phyloP scores from a whole-genome alignment of 176 grass and related monocot species.

The Hyparrhenia diplandra region DNA sequence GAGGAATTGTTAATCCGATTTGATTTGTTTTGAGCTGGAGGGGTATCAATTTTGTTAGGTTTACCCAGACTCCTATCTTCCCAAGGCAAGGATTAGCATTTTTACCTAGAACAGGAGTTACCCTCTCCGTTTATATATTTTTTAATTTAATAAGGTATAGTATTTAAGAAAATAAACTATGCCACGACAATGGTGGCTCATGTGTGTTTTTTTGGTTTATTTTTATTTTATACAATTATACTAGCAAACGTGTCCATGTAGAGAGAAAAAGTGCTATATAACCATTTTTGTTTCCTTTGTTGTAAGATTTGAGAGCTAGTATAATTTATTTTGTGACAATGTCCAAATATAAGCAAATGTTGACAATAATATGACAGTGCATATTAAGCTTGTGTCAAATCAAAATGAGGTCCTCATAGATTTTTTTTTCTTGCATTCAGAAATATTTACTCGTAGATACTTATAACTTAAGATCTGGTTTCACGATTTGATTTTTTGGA shows the following conservation, averaged over 20 bases:
- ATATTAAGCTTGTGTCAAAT: background rate
- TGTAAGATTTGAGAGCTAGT: background rate
- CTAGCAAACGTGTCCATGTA: background rate
- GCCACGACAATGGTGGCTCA: too few species aligned
- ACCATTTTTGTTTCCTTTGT: background rate
- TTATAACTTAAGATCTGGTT: too few species aligned
- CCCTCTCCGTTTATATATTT: background rate
- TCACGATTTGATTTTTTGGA: too few species aligned
- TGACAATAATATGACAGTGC: background rate
- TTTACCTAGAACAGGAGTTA: background rate
- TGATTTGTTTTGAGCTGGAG: slow-evolving; percentile 26
- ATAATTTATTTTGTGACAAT: background rate
- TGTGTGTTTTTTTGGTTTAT: background rate
- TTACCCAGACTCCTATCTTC: background rate
- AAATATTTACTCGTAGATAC: too few species aligned
- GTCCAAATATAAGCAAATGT: background rate
- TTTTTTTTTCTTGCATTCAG: too few species aligned
- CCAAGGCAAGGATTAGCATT: background rate
- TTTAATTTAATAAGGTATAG: too few species aligned
- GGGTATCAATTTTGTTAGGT: slow-evolving; percentile 36
- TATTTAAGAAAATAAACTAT: background rate
- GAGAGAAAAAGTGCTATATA: background rate
- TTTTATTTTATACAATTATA: background rate
- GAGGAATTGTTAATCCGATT: background rate
- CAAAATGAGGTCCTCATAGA: too few species aligned